Evolutionary conservation across 148 eudicot species (phyloP).

Genomic region (Persicaria tinctoria): DNA sequence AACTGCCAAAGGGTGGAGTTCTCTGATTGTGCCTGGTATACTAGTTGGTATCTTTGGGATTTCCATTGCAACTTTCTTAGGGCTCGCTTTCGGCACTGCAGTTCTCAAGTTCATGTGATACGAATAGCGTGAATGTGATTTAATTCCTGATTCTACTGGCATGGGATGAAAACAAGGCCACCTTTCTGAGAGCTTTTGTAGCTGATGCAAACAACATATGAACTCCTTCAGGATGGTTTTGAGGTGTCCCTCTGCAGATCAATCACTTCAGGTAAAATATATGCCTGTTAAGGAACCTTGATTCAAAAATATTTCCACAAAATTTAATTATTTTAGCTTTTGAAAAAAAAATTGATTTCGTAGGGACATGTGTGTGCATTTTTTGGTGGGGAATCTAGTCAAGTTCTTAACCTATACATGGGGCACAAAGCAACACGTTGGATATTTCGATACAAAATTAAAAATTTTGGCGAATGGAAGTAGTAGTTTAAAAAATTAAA

Average conservation of each 20-base stretch:
- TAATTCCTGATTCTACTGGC: background rate
- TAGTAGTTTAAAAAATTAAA: too few species aligned
- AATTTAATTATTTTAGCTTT: too few species aligned
- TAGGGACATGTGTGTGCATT: too few species aligned
- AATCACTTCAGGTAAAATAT: background rate
- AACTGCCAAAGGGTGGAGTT: conserved; percentile 84
- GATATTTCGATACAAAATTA: too few species aligned
- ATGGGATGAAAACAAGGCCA: background rate
- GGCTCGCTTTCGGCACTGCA: conserved; percentile 57
- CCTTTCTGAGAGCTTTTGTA: background rate
- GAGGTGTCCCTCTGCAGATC: background rate
- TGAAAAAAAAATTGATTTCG: too few species aligned
- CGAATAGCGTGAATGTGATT: background rate
- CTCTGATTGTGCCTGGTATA: conserved; percentile 77
- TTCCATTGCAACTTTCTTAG: conserved; percentile 83
- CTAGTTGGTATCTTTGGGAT: conserved; percentile 93
- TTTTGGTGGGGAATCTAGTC: too few species aligned
- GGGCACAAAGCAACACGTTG: too few species aligned
- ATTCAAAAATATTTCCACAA: background rate
- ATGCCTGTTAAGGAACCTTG: background rate
- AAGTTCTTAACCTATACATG: too few species aligned
- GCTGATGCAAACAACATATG: background rate
- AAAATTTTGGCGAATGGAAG: too few species aligned
- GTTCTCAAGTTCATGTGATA: conserved; percentile 59
- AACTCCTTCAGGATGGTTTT: background rate